A percentile compares a stretch with the other conserved stretches of the same genome.
Conservation (phyloP, 2,329 filamentous ascomycete genomes). For the Xylaria arbuscula region DNA sequence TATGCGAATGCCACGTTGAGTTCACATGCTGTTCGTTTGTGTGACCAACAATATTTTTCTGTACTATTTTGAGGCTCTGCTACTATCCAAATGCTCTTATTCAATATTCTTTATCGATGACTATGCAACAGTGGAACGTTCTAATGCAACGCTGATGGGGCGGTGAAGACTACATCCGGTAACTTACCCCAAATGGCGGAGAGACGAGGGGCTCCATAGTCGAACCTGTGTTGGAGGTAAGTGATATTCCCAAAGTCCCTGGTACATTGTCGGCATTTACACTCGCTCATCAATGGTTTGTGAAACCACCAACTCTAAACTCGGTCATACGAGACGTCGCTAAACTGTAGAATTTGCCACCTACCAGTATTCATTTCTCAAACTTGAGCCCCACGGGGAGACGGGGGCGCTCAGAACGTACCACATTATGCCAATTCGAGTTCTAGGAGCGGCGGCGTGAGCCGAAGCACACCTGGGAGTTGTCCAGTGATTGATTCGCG, state of each 20-base stretch:
- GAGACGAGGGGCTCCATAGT: conserved; percentile 14
- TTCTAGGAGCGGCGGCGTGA: not conserved
- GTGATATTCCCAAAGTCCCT: not conserved
- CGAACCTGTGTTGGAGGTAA: conserved; percentile 5
- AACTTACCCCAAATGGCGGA: conserved; percentile 38
- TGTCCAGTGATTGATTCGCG: not conserved
- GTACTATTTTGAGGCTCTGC: conserved; percentile 31
- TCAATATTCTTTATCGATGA: not conserved
- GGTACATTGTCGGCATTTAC: conserved; percentile 14
- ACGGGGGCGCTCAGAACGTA: not conserved
- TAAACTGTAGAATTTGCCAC: not conserved
- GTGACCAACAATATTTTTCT: not conserved
- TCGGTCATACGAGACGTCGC: conserved; percentile 3
- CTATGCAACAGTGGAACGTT: conserved; percentile 24
- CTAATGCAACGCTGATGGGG: conserved; percentile 29
- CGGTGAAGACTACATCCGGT: conserved; percentile 24
- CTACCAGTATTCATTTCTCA: not conserved
- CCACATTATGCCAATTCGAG: not conserved
- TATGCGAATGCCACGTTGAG: conserved; percentile 24
- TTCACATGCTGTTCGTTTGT: conserved; percentile 11
- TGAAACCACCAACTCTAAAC: conserved; percentile 11
- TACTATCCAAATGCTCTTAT: conserved; percentile 15
- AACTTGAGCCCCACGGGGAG: not conserved
- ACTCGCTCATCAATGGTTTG: conserved; percentile 11
- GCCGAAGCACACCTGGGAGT: not conserved